Conservation (phyloP, 2,329 filamentous ascomycete species). For the Neopestalotiopsis sp. region DNA sequence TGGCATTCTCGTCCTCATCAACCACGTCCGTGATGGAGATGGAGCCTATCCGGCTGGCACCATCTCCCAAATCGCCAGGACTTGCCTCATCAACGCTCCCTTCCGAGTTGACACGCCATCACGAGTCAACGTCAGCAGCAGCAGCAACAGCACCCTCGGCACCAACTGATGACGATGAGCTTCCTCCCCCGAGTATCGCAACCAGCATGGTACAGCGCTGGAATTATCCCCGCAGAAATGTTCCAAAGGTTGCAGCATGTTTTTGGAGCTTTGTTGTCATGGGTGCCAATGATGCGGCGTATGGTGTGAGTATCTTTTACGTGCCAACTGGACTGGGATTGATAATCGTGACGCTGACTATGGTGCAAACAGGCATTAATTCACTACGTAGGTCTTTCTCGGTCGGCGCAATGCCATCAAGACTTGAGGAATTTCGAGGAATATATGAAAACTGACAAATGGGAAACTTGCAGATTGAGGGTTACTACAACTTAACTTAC, state of each 20-base stretch:
- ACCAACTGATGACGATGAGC: constrained; percentile 10
- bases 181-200: constrained; percentile 28
- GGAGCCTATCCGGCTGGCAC: constrained; percentile 22
- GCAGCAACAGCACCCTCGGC: constrained; percentile 1
- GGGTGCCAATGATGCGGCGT: constrained; percentile 64
- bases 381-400: constrained; percentile 50
- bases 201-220: constrained; percentile 45
- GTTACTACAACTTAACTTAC: constrained; percentile 51
- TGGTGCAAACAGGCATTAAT: constrained; percentile 48
- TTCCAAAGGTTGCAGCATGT: constrained; percentile 53
- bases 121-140: background rate
- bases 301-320: constrained; percentile 51
- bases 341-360: constrained; percentile 2
- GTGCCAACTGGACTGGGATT: background rate
- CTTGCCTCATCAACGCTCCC: constrained; percentile 18
- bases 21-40: constrained; percentile 28
- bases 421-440: background rate
- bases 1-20: constrained; percentile 22
- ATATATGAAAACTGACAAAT: background rate
- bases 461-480: constrained; percentile 44
- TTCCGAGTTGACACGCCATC: constrained; percentile 5
- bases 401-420: background rate
- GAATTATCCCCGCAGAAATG: constrained; percentile 56
- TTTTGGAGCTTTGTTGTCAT: constrained; percentile 65
- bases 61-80: background rate